Conservation (phyloP, 495 filamentous ascomycete genomes). For the Lineolata rhizophorae region DNA sequence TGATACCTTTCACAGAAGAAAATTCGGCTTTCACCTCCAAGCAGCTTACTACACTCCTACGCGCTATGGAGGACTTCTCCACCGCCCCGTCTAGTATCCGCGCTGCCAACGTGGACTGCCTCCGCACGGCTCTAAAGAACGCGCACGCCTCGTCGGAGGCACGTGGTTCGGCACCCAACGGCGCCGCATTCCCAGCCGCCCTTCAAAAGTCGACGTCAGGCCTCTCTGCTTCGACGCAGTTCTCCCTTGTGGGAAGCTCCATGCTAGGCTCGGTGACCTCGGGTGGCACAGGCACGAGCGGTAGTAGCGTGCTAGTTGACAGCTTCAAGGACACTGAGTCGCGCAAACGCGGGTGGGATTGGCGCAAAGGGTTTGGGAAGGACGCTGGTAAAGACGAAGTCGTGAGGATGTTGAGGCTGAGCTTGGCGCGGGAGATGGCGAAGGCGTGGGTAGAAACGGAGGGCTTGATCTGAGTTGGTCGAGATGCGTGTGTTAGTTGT, state of each 20-base stretch:
- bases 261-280: conserved; percentile 40
- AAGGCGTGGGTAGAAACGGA: conserved; percentile 37
- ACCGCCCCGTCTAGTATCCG: conserved; percentile 50
- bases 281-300: conserved; percentile 27
- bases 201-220: conserved; percentile 43
- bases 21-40: conserved; percentile 29
- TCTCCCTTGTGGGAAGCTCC: conserved; percentile 49
- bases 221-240: conserved; percentile 26
- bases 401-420: conserved; percentile 45
- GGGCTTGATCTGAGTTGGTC: no score
- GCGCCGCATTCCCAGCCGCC: conserved; percentile 43
- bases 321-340: no score
- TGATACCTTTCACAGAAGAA: conserved; percentile 14
- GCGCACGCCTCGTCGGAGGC: conserved; percentile 7
- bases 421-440: conserved; percentile 47
- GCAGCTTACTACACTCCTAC: conserved; percentile 55
- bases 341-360: conserved; percentile 60
- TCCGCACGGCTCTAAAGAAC: conserved; percentile 29
- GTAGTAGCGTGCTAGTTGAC: conserved; percentile 30
- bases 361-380: conserved; percentile 41
- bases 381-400: conserved; percentile 40
- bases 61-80: conserved; percentile 63
- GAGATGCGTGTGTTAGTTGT: no score
- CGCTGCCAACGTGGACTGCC: conserved; percentile 45
- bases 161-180: background rate